phyloP scores from a whole-genome alignment of 441 rosid genomes.

The Arabidopsis hybrid region DNA sequence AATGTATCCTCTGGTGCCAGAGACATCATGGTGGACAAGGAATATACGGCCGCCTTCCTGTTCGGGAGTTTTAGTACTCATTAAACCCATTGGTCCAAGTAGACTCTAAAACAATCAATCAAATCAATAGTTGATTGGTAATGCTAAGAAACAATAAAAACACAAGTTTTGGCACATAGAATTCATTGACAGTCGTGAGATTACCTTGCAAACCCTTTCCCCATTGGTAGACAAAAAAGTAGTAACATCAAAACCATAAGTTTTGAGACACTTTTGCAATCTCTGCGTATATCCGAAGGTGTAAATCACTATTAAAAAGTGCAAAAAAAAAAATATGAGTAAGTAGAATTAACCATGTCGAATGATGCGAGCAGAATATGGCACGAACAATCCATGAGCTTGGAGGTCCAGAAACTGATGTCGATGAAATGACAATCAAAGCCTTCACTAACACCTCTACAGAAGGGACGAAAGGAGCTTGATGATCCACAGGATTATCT shows the following conservation, averaged over 20 bases:
- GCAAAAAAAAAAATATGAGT: conserved; percentile 23
- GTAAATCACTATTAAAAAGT: not conserved
- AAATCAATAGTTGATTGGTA: conserved; percentile 17
- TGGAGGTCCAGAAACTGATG: conserved; percentile 63
- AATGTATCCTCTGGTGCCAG: conserved; percentile 75
- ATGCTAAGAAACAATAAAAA: conserved; percentile 8
- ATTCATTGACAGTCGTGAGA: conserved; percentile 6
- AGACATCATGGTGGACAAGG: conserved; percentile 84
- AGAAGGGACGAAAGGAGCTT: conserved; percentile 73
- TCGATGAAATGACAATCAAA: conserved; percentile 71
- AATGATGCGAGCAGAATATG: conserved; percentile 85
- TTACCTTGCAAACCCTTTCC: conserved; percentile 86
- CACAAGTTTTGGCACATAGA: conserved; percentile 13
- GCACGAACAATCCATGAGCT: conserved; percentile 54
- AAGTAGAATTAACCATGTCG: conserved; percentile 15
- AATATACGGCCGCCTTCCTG: conserved; percentile 79
- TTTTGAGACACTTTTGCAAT: conserved; percentile 72
- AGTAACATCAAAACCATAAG: too few species aligned
- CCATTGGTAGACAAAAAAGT: conserved; percentile 66
- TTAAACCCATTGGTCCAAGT: conserved; percentile 32
- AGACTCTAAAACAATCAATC: conserved; percentile 55
- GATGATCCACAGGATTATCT: conserved; percentile 76
- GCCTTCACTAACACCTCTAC: conserved; percentile 94
- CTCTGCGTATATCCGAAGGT: conserved; percentile 56
- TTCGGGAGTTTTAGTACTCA: conserved; percentile 71